Conservation (phyloP, 352 stramenopile genomes). For the Globisporangium paddicum region DNA sequence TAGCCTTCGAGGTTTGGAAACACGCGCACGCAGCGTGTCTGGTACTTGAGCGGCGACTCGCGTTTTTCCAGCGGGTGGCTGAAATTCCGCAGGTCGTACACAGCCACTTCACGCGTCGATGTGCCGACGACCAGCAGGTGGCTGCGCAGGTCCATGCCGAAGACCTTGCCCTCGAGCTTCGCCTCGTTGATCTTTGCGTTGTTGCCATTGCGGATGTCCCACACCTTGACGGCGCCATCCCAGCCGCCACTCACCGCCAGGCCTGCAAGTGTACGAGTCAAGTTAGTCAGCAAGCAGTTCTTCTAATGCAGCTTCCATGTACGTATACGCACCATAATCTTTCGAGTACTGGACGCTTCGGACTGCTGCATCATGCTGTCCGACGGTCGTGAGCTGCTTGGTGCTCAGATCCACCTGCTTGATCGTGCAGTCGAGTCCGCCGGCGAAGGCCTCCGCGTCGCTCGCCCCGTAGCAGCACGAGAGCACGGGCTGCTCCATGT, state of each 20-base stretch:
- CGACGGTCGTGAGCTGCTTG: slow-evolving; percentile 26
- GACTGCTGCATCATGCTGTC: slow-evolving; percentile 45
- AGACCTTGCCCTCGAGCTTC: slow-evolving; percentile 53
- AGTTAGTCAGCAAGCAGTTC: neutral
- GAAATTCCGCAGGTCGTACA: slow-evolving; percentile 86
- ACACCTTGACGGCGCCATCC: slow-evolving; percentile 61
- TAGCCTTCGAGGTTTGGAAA: slow-evolving; percentile 77
- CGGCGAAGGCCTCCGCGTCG: slow-evolving; percentile 65
- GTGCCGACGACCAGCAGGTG: slow-evolving; percentile 59
- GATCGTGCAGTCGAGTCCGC: slow-evolving; percentile 64
- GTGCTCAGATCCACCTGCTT: slow-evolving; percentile 54
- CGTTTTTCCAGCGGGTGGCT: slow-evolving; percentile 49
- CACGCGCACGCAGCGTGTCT: slow-evolving; percentile 87
- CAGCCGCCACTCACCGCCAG: slow-evolving; percentile 60
- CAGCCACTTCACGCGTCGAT: slow-evolving; percentile 45
- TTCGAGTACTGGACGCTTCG: slow-evolving; percentile 52
- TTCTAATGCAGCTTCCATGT: neutral
- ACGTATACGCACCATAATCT: slow-evolving; percentile 26
- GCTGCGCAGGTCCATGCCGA: slow-evolving; percentile 52
- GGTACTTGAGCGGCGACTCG: slow-evolving; percentile 88
- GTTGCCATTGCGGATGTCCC: slow-evolving; percentile 57
- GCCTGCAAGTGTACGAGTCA: slow-evolving; percentile 9
- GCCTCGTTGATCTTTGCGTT: slow-evolving; percentile 44
- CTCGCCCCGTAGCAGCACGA: slow-evolving; percentile 55
- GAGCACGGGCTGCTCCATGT: slow-evolving; percentile 71